Evolutionary conservation across 2,329 filamentous ascomycete species (phyloP).

Genomic region (Nothopassalora personata): DNA sequence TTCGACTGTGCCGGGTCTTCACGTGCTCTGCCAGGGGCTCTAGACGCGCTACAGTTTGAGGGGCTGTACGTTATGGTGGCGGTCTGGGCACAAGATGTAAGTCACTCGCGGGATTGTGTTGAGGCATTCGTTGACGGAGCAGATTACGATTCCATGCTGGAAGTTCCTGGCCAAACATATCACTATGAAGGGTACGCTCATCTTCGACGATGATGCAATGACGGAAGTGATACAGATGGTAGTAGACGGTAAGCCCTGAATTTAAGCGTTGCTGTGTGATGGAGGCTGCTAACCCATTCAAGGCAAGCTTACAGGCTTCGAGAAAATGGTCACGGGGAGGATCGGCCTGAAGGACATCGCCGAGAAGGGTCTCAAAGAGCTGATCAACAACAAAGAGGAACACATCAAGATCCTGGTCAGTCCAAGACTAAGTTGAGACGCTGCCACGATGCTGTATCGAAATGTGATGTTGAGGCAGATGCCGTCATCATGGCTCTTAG

Average conservation of each 20-base stretch:
- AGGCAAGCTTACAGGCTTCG: constrained; percentile 11
- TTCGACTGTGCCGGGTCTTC: constrained; percentile 23
- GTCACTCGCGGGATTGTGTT: background rate
- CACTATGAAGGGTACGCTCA: constrained; percentile 17
- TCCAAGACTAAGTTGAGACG: background rate
- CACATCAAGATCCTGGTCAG: constrained; percentile 18
- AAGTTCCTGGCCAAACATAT: constrained; percentile 17
- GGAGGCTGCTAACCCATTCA: background rate
- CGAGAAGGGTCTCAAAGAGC: constrained; percentile 13
- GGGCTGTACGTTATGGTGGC: constrained; percentile 23
- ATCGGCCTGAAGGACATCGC: constrained; percentile 14
- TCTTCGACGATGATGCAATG: constrained; percentile 15
- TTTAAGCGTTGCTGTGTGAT: background rate
- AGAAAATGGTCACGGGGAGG: constrained; percentile 16
- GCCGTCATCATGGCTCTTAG: no score
- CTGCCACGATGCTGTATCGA: background rate
- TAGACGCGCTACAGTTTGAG: constrained; percentile 17
- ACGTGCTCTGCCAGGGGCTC: constrained; percentile 14
- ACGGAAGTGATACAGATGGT: constrained; percentile 15
- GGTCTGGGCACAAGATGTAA: constrained; percentile 21
- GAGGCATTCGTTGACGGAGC: background rate
- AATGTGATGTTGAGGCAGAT: background rate
- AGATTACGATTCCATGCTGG: constrained; percentile 15
- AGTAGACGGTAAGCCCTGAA: constrained; percentile 2
- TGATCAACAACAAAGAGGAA: constrained; percentile 14